Evolutionary conservation across 306 rosid genomes (phyloP).

Genomic region (Gastrolobium bilobum): DNA sequence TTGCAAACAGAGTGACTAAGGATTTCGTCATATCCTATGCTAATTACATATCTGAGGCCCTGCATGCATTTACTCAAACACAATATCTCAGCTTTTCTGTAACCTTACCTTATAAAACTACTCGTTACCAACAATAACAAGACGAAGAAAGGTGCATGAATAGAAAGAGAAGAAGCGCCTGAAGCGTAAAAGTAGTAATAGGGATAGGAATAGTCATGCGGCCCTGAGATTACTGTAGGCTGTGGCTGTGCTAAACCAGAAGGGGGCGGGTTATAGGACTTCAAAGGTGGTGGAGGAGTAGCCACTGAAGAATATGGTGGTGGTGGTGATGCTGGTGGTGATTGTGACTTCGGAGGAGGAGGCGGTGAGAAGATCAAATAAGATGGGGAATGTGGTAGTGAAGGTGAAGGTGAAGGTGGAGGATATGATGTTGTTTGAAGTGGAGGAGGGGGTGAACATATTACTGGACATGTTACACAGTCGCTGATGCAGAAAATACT

Average conservation of each 20-base stretch:
- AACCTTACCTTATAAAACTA: background rate
- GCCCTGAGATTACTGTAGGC: conserved; percentile 53
- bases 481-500: conserved; percentile 67
- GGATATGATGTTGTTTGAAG: conserved; percentile 36
- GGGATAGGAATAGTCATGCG: conserved; percentile 64
- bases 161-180: conserved; percentile 53
- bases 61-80: conserved; percentile 18
- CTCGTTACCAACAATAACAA: conserved; percentile 39
- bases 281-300: conserved; percentile 65
- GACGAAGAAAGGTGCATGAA: conserved; percentile 29
- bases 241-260: conserved; percentile 58
- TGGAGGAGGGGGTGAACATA: conserved; percentile 79
- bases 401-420: conserved; percentile 48
- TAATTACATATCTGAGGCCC: conserved; percentile 35
- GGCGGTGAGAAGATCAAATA: conserved; percentile 40
- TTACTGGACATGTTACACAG: conserved; percentile 72
- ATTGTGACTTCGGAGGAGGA: conserved; percentile 32
- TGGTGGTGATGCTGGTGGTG: conserved; percentile 39
- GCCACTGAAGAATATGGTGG: conserved; percentile 46
- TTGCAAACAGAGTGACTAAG: conserved; percentile 1
- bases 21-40: conserved; percentile 2
- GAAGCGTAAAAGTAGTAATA: conserved; percentile 72
- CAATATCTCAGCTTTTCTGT: background rate
- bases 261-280: conserved; percentile 54
- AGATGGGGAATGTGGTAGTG: conserved; percentile 37